These are phyloP conservation scores for Hymenoscyphus occultus DNA, from an alignment of 2,329 filamentous ascomycete genomes.

Conservation along the genomic window DNA sequence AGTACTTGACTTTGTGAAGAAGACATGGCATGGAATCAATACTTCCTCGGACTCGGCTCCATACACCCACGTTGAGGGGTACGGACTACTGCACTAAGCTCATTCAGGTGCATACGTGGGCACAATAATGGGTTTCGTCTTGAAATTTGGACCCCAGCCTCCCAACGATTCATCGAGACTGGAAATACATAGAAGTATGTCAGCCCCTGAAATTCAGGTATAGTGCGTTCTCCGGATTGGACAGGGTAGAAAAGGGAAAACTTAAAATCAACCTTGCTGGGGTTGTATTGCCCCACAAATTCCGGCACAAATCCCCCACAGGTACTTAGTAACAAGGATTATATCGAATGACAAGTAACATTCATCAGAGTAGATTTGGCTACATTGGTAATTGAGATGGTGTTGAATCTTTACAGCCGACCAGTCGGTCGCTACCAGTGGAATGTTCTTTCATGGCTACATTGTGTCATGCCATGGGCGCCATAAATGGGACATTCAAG, in stretches of 20 bases:
- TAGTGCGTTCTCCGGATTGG: background rate
- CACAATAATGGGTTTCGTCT: background rate
- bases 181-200: background rate
- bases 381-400: too few species aligned
- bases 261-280: background rate
- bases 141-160: background rate
- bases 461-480: too few species aligned
- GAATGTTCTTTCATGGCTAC: too few species aligned
- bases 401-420: too few species aligned
- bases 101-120: too few species aligned
- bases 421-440: too few species aligned
- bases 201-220: background rate
- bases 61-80: background rate
- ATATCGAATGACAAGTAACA: background rate
- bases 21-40: background rate
- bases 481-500: too few species aligned
- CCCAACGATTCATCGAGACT: background rate
- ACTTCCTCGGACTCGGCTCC: background rate
- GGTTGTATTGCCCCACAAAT: background rate
- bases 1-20: background rate
- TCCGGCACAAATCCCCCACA: background rate
- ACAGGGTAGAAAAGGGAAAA: background rate
- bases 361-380: background rate
- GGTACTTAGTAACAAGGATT: background rate
- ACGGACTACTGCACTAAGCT: background rate